These are phyloP conservation scores for Lodderomyces parapsilosis DNA, from an alignment of 1,139 yeast genomes.

Conservation along the genomic window DNA sequence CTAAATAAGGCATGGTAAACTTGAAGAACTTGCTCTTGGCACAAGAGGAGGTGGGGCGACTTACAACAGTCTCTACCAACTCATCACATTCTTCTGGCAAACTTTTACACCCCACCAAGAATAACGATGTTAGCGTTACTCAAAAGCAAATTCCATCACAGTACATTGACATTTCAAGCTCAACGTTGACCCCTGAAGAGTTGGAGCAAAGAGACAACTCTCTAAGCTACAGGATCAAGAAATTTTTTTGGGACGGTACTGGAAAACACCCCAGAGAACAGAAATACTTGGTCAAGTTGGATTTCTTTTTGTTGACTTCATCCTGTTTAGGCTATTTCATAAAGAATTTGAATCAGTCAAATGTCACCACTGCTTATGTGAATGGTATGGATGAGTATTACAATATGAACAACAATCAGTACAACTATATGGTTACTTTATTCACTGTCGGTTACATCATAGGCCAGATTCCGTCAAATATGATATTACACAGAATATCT, in stretches of 20 bases:
- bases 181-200: conserved; percentile 31
- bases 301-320: conserved; percentile 43
- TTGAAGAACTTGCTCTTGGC: conserved; percentile 1
- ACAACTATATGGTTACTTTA: conserved; percentile 48
- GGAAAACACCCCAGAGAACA: conserved; percentile 48
- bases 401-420: conserved; percentile 51
- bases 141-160: conserved; percentile 1
- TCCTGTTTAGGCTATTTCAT: conserved; percentile 43
- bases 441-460: conserved; percentile 62
- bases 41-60: not conserved
- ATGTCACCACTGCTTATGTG: conserved; percentile 54
- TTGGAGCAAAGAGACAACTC: conserved; percentile 22
- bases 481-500: conserved; percentile 51
- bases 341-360: conserved; percentile 43
- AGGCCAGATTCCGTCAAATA: conserved; percentile 59
- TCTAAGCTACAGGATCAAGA: conserved; percentile 25
- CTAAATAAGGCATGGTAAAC: not conserved
- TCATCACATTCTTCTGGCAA: not conserved
- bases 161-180: conserved; percentile 28
- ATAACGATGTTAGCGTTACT: not conserved
- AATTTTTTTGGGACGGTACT: conserved; percentile 48
- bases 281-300: conserved; percentile 39
- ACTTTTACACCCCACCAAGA: not conserved
- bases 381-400: conserved; percentile 62
- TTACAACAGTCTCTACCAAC: not conserved